A percentile compares a stretch with the other conserved stretches of the same genome.
Evolutionary conservation across 1,284 basidiomycete genomes (phyloP).

Genomic region (Apiotrichum sp.): DNA sequence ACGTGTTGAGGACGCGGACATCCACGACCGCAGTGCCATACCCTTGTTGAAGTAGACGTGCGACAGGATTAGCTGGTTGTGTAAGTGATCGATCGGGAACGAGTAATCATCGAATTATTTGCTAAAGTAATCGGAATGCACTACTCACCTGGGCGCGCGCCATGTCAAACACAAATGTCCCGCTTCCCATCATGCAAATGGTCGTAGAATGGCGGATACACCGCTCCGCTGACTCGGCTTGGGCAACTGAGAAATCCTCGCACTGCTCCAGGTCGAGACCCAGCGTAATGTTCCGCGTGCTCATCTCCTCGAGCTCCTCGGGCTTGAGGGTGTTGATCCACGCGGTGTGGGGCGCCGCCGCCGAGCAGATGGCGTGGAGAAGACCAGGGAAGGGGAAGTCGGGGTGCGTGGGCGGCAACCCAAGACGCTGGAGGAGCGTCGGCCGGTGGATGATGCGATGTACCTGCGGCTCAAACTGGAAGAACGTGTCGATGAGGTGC

Average conservation of each 20-base stretch:
- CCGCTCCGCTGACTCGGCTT: conserved; percentile 29
- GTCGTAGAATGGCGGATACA: conserved; percentile 24
- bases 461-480: conserved; percentile 38
- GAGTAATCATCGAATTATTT: too few species aligned
- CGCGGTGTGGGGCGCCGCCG: conserved; percentile 43
- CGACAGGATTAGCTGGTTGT: conserved; percentile 26
- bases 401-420: conserved; percentile 44
- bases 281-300: conserved; percentile 17
- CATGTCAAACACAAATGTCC: conserved; percentile 31
- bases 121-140: too few species aligned
- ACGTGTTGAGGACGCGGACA: conserved; percentile 24
- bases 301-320: conserved; percentile 23
- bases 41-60: conserved; percentile 31
- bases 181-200: conserved; percentile 28
- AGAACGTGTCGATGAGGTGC: conserved; percentile 45
- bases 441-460: conserved; percentile 43
- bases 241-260: conserved; percentile 39
- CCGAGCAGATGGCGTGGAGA: conserved; percentile 49
- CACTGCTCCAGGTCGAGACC: conserved; percentile 28
- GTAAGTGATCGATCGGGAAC: not conserved
- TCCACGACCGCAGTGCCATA: conserved; percentile 35
- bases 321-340: conserved; percentile 32
- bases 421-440: conserved; percentile 42
- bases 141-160: conserved; percentile 30
- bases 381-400: conserved; percentile 48